These are phyloP conservation scores for Hemisphaericaspora subhashii DNA, from an alignment of 1,139 yeast genomes.

Conservation along the genomic window DNA sequence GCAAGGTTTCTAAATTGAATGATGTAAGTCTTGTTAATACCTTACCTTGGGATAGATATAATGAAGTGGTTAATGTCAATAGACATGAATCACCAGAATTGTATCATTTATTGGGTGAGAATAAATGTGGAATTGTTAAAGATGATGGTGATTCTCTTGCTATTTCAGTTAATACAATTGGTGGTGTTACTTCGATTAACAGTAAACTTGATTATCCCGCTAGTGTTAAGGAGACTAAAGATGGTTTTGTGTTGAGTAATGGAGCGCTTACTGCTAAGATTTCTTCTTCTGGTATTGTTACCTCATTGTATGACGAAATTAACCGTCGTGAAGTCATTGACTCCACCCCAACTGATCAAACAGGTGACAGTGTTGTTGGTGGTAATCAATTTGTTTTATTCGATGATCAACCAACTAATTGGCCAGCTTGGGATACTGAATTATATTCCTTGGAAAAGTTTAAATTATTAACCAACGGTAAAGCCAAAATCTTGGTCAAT, in stretches of 20 bases:
- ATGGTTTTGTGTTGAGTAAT: slow-evolving; percentile 57
- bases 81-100: slow-evolving; percentile 13
- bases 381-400: slow-evolving; percentile 80
- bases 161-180: slow-evolving; percentile 15
- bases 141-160: slow-evolving; percentile 7
- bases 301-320: slow-evolving; percentile 62
- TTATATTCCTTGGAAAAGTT: slow-evolving; percentile 75
- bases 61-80: slow-evolving; percentile 47
- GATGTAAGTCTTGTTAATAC: slow-evolving; percentile 46
- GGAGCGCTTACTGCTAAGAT: slow-evolving; percentile 59
- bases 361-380: slow-evolving; percentile 43
- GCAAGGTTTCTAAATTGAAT: slow-evolving; percentile 14
- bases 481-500: slow-evolving; percentile 49
- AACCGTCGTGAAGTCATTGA: slow-evolving; percentile 70
- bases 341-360: slow-evolving; percentile 44
- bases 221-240: slow-evolving; percentile 37
- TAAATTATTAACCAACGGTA: slow-evolving; percentile 44
- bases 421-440: slow-evolving; percentile 99
- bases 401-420: slow-evolving; percentile 85
- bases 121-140: slow-evolving; percentile 5
- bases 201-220: slow-evolving; percentile 43
- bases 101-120: slow-evolving; percentile 8
- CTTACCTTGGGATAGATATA: slow-evolving; percentile 63
- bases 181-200: slow-evolving; percentile 18
- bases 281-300: slow-evolving; percentile 60